A percentile compares a stretch with the other conserved stretches of the same genome.
Evolutionary conservation across 1,284 basidiomycete species (phyloP).

Genomic region (Rhodotorula sp.): DNA sequence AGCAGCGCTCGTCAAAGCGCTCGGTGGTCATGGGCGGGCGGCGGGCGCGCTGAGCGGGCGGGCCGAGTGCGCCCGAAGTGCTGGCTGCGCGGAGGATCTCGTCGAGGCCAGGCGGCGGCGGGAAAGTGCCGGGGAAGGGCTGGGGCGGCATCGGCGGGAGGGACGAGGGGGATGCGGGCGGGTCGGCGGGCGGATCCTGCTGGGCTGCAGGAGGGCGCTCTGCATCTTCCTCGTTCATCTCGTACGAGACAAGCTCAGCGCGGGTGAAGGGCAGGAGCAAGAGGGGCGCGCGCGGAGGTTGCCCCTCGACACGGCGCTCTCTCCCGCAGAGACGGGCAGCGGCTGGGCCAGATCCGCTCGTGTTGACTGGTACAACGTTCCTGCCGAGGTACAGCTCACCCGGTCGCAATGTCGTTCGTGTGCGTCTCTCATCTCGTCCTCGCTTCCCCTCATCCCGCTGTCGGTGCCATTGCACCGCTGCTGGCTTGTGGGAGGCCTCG

Average conservation of each 20-base stretch:
- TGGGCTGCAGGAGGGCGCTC: not conserved
- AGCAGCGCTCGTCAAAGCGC: conserved; percentile 33
- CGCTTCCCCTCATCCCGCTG: not conserved
- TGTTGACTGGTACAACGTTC: not conserved
- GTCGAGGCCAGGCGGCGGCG: conserved; percentile 6
- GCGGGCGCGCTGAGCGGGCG: not conserved
- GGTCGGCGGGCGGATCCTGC: not conserved
- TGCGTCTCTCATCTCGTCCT: not conserved
- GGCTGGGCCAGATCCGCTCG: not conserved
- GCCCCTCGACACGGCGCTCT: not conserved
- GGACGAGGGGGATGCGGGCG: not conserved
- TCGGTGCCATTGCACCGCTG: not conserved
- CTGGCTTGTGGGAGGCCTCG: too few relatives aligned
- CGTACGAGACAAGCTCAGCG: too few relatives aligned
- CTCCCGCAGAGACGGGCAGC: too few relatives aligned
- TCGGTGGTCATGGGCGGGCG: conserved; percentile 17
- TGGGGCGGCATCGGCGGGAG: conserved; percentile 9
- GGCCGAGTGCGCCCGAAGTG: not conserved
- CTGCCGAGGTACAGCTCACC: not conserved
- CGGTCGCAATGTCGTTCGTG: conserved; percentile 5
- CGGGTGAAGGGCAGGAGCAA: not conserved
- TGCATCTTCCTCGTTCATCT: not conserved
- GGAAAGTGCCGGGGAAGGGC: not conserved
- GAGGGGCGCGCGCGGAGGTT: not conserved
- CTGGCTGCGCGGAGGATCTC: conserved; percentile 3